Evolutionary conservation across 768 basidiomycete species (phyloP).

Genomic region (Leccinum subtestaceum): DNA sequence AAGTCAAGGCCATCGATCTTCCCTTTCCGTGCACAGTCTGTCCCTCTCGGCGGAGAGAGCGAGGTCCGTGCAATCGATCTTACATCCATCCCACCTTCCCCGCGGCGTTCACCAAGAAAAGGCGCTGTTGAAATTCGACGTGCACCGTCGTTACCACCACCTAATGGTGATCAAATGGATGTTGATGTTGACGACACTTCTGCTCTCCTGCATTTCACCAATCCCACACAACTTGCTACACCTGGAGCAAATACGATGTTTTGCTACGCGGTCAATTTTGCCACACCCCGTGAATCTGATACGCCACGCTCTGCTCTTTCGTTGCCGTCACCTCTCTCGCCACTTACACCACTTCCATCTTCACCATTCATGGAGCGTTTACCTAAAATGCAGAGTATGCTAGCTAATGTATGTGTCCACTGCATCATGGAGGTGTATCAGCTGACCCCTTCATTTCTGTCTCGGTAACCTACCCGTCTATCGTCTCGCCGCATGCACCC

Average conservation of each 20-base stretch:
- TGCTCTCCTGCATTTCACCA: constrained; percentile 24
- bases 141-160: constrained; percentile 24
- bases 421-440: not conserved
- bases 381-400: constrained; percentile 11
- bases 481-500: not conserved
- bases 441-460: not conserved
- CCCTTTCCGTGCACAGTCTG: constrained; percentile 27
- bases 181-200: constrained; percentile 19
- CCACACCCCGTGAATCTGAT: constrained; percentile 22
- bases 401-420: constrained; percentile 19
- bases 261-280: constrained; percentile 27
- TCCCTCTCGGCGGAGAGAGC: constrained; percentile 21
- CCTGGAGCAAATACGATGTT: constrained; percentile 14
- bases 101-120: constrained; percentile 26
- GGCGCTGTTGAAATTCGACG: constrained; percentile 22
- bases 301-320: constrained; percentile 1
- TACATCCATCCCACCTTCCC: constrained; percentile 25
- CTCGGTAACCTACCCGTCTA: not conserved
- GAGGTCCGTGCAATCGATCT: constrained; percentile 20
- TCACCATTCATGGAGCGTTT: constrained; percentile 35
- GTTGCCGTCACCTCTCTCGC: constrained; percentile 33
- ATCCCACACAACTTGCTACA: constrained; percentile 6
- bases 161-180: constrained; percentile 23
- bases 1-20: constrained; percentile 13
- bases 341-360: constrained; percentile 51